Percentiles rank a stretch among this genome's conserved stretches.
phyloP scores from a whole-genome alignment of 768 basidiomycete genomes.

The Ramaria rubella region DNA sequence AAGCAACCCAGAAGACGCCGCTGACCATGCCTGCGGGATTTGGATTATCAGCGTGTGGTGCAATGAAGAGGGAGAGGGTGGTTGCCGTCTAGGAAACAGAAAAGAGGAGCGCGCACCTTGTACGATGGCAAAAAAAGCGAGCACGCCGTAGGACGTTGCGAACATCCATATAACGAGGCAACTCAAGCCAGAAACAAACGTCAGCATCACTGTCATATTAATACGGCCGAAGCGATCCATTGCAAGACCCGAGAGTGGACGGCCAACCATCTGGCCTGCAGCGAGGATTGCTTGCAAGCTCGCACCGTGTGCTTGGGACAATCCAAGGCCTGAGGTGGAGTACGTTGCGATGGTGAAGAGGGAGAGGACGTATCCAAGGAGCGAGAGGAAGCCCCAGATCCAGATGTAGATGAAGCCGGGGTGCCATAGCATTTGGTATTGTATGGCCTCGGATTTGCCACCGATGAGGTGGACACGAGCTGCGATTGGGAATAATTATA shows the following conservation, averaged over 20 bases:
- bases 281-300: slow-evolving; percentile 20
- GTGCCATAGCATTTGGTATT: slow-evolving; percentile 21
- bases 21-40: slow-evolving; percentile 2
- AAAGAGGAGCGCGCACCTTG: background rate
- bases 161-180: slow-evolving; percentile 29
- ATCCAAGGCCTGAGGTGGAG: slow-evolving; percentile 22
- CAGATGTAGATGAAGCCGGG: slow-evolving; percentile 25
- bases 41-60: no score
- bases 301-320: slow-evolving; percentile 24
- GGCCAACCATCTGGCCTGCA: slow-evolving; percentile 28
- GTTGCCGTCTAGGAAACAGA: background rate
- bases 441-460: slow-evolving; percentile 17
- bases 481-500: background rate
- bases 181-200: slow-evolving; percentile 24
- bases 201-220: slow-evolving; percentile 24
- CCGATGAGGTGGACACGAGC: background rate
- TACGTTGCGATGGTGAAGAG: slow-evolving; percentile 28
- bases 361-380: slow-evolving; percentile 26
- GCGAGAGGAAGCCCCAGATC: slow-evolving; percentile 23
- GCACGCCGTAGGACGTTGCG: slow-evolving; percentile 18
- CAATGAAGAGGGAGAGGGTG: no score
- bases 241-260: slow-evolving; percentile 22
- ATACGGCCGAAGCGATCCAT: slow-evolving; percentile 25
- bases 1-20: slow-evolving; percentile 17
- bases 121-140: background rate